A percentile compares a stretch with the other conserved stretches of the same genome.
phyloP scores from a whole-genome alignment of 768 basidiomycete genomes.

The Chiua virens region DNA sequence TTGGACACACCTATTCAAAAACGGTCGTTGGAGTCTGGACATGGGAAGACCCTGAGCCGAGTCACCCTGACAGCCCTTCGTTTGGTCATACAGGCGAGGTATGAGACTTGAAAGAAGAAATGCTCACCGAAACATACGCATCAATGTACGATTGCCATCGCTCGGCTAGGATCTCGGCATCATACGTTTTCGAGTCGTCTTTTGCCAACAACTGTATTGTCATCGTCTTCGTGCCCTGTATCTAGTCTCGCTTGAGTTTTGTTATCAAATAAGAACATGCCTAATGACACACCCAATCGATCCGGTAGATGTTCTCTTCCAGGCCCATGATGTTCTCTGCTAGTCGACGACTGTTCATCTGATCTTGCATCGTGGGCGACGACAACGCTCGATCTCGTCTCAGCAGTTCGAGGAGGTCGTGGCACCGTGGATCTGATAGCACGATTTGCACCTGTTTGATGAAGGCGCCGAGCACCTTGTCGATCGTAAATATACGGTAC shows the following conservation, averaged over 20 bases:
- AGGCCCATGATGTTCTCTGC: slow-evolving; percentile 71
- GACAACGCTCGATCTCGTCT: slow-evolving; percentile 64
- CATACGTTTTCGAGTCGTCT: slow-evolving; percentile 73
- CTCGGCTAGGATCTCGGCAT: slow-evolving; percentile 72
- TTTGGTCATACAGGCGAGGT: background rate
- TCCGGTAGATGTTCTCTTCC: slow-evolving; percentile 76
- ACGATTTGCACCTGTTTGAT: slow-evolving; percentile 89
- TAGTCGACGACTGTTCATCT: slow-evolving; percentile 62
- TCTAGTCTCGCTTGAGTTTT: slow-evolving; percentile 37
- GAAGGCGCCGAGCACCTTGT: slow-evolving; percentile 84
- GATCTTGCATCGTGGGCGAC: slow-evolving; percentile 67
- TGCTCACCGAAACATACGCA: slow-evolving; percentile 64
- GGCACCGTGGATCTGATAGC: slow-evolving; percentile 66
- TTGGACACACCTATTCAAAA: slow-evolving; percentile 58
- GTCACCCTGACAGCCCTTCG: slow-evolving; percentile 43
- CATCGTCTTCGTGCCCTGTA: slow-evolving; percentile 63
- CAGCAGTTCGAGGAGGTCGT: slow-evolving; percentile 68
- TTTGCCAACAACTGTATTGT: slow-evolving; percentile 78
- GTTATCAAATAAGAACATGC: background rate
- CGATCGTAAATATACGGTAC: slow-evolving; percentile 90
- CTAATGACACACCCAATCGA: slow-evolving; percentile 66
- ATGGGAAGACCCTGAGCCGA: slow-evolving; percentile 53
- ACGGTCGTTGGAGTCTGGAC: slow-evolving; percentile 53
- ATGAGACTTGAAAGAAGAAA: background rate
- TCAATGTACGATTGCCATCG: slow-evolving; percentile 82